Evolutionary conservation across 306 rosid species (phyloP).

Genomic region (Quillaja saponaria): DNA sequence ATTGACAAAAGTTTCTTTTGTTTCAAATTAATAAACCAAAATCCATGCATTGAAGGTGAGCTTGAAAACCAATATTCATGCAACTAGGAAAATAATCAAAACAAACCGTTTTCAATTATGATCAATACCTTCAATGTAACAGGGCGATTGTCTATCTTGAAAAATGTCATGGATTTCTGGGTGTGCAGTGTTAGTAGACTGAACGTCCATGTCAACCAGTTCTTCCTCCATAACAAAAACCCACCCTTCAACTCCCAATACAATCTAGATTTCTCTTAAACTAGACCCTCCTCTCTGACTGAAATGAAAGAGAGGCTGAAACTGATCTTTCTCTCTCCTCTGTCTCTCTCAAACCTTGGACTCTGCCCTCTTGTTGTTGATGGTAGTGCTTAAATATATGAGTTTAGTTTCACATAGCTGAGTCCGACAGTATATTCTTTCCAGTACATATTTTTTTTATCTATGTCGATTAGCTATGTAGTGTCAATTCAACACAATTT

Average conservation of each 20-base stretch:
- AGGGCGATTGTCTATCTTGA: conserved; percentile 36
- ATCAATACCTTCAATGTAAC: conserved; percentile 61
- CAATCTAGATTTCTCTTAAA: not conserved
- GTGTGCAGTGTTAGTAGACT: conserved; percentile 3
- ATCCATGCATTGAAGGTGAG: too few species aligned
- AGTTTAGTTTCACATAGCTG: too few species aligned
- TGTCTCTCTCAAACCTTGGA: not conserved
- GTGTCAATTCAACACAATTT: too few species aligned
- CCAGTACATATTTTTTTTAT: too few species aligned
- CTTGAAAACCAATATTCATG: too few species aligned
- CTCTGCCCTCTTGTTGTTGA: not conserved
- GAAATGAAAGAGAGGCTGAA: not conserved
- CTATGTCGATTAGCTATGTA: too few species aligned
- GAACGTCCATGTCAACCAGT: conserved; percentile 56
- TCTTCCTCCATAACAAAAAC: conserved; percentile 1
- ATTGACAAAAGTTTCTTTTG: too few species aligned
- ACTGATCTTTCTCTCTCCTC: not conserved
- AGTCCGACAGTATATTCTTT: too few species aligned
- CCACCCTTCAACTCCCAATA: not conserved
- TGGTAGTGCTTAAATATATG: too few species aligned
- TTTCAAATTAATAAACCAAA: too few species aligned
- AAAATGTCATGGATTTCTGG: conserved; percentile 21
- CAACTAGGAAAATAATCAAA: too few species aligned
- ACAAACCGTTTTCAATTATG: too few species aligned
- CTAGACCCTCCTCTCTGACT: not conserved